Evolutionary conservation across 768 basidiomycete genomes (phyloP), one percentile per base, ranked within the genome.

Genomic region (Lentinula detonsa): DNA sequence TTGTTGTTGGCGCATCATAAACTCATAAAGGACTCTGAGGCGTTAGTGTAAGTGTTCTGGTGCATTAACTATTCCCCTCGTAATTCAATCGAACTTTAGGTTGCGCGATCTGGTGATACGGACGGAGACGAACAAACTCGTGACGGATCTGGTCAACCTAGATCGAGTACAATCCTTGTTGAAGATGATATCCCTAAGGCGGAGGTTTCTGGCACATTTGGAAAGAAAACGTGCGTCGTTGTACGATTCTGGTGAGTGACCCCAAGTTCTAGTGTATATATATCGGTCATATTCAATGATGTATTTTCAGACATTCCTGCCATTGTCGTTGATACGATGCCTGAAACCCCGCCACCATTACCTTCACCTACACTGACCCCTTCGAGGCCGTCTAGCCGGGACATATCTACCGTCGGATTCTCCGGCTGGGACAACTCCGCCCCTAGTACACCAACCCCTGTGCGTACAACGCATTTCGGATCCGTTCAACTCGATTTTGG

Each of bases 1-100:
- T 70, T 90, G 37, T 75, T 98, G 49, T 76, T 98, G 43, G 89
- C 92, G 1, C 96, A 97, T 70, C 88, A 98, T 75, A 95, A 92
- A 71, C 75, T 98, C 56, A 93, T 98, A 64, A 83, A 92, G 54
- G 94, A 97, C 73, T 84, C 84, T 31, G 90, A 93, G 34, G 95
- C 95, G 13, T 75, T 98, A 28, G 82, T 86, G 95, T 96, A 71
- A 70, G 92, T 83, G 13, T 37, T 18, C 5, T 4, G 37, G 37
- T 52, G 10, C 34, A n/a, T 34, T 18, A 28, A n/a, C 40, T 4
- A 11, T 43, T 35, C 16, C 18, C 11, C 6, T 49, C 5, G 8
- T 33, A 43, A 42, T 23, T 5, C 9, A 31, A 43, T 21, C 39
- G 9, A 39, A 4, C 23, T 18, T 2, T 64, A 97, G 95, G 37